Percentiles rank a stretch among this genome's conserved stretches.
Evolutionary conservation across 176 grass and related monocot genomes (phyloP).

Genomic region (Raddia distichophylla): DNA sequence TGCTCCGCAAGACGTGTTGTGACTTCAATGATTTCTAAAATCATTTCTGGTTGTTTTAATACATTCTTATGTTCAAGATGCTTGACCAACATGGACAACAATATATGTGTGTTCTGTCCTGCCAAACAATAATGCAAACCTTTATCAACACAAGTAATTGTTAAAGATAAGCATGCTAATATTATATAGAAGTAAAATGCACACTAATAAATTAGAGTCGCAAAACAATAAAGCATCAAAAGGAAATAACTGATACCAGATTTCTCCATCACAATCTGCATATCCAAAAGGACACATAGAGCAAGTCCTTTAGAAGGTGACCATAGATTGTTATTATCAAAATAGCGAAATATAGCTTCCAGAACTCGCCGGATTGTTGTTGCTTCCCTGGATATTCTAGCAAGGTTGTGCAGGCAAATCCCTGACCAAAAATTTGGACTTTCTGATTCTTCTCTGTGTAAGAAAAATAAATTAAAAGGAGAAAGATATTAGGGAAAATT

Average conservation of each 20-base stretch:
- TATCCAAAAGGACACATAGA: conserved; percentile 79
- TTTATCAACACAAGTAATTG: conserved; percentile 42
- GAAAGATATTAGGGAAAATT: conserved; percentile 40
- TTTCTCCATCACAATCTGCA: conserved; percentile 91
- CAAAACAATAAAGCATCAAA: neutral
- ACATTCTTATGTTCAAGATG: conserved; percentile 92
- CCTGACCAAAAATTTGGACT: conserved; percentile 94
- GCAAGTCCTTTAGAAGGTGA: conserved; percentile 79
- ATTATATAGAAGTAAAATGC: conserved; percentile 17
- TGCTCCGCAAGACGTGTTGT: conserved; percentile 71
- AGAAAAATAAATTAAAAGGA: conserved; percentile 47
- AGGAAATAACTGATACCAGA: conserved; percentile 58
- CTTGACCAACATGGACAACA: conserved; percentile 88
- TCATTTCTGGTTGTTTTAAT: conserved; percentile 74
- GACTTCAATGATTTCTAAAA: conserved; percentile 81
- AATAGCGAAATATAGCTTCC: conserved; percentile 94
- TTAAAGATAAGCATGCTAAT: conserved; percentile 36
- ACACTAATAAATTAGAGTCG: conserved; percentile 8
- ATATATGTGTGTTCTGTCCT: conserved; percentile 89
- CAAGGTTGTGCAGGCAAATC: conserved; percentile 96
- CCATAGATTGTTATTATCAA: conserved; percentile 85
- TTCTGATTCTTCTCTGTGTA: conserved; percentile 67
- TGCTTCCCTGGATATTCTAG: conserved; percentile 90
- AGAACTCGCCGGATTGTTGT: conserved; percentile 86
- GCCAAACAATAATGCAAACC: conserved; percentile 46